Base-by-base conservation (phyloP, 768 basidiomycete genomes). In the Collybia mongolica region DNA sequence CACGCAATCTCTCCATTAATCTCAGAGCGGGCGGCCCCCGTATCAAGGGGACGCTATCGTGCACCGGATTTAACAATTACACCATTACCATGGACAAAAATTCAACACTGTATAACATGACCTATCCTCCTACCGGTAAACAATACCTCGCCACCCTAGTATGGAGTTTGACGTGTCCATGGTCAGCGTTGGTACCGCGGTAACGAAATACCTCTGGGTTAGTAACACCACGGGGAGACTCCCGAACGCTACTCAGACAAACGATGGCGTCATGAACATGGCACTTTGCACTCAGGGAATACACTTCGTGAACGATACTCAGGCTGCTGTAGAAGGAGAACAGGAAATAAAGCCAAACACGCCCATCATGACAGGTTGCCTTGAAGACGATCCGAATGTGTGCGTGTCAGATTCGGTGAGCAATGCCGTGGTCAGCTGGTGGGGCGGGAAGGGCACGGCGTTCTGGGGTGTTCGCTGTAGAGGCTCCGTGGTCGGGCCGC, bases 351-450 rank as follows among this genome's bases (percentile, higher is more conserved):
- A 41, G 12, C 40, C 40, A 11, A 41, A 41, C 17, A 26, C 24
- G 20, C 40, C 40, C 20, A 26, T 41, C 19, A 41, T 17, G 20
- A 49, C 54, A 14, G 59, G 56, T 12, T 60, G 59, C 40, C 23
- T 19, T 19, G 44, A 43, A 18, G 5, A 14, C 9, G 54, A 55
- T 19, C 19, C 15, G 35, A 39, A 55, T 32, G 37, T 39, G 3
- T 60, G 59, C 24, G 54, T 57, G 20, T 47, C 56, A 14, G 59
- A 55, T 41, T 55, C 59, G 17, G 59, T 60, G 18, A 58, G 49
- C 26, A 60, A 60, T 18, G 54, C 59, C 3, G 56, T 60, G 32
- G 44, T 60, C 9, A 48, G 35, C 40, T 60, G 59, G 59, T 60
- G 59, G 56, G 59, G 56, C 11, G 56, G 59, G 8, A 20, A 35